Conservation (phyloP, 1,139 yeast genomes). For the Pneumocystis oryctolagi region DNA sequence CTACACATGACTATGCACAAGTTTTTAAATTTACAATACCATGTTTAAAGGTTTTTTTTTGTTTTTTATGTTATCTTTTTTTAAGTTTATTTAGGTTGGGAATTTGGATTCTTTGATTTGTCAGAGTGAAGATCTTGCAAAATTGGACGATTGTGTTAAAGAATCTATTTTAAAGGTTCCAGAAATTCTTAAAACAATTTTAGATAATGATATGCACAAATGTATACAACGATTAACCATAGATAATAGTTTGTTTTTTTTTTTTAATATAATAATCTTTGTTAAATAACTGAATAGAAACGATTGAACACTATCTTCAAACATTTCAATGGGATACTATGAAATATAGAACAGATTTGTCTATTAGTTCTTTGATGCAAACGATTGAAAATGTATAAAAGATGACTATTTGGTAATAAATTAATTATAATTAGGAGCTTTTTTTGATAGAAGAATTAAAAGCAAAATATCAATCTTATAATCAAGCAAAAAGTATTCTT, state of each 20-base stretch:
- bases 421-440: slow-evolving; percentile 43
- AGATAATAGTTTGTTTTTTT: slow-evolving; percentile 31
- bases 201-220: slow-evolving; percentile 32
- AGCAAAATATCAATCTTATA: slow-evolving; percentile 52
- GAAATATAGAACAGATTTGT: slow-evolving; percentile 71
- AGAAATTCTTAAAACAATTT: slow-evolving; percentile 47
- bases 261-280: not conserved
- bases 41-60: slow-evolving; percentile 8
- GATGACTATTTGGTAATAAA: not conserved
- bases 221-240: slow-evolving; percentile 36
- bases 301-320: slow-evolving; percentile 50
- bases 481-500: slow-evolving; percentile 66
- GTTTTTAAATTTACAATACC: slow-evolving; percentile 45
- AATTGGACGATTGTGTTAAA: slow-evolving; percentile 61
- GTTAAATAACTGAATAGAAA: slow-evolving; percentile 14
- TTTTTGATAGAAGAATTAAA: slow-evolving; percentile 71
- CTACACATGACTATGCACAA: slow-evolving; percentile 9
- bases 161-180: slow-evolving; percentile 55
- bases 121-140: slow-evolving; percentile 76
- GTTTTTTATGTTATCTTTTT: not conserved
- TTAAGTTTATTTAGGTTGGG: slow-evolving; percentile 67
- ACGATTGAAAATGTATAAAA: slow-evolving; percentile 36
- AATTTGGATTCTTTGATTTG: slow-evolving; percentile 82
- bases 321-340: slow-evolving; percentile 74
- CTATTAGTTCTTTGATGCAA: slow-evolving; percentile 61